A percentile compares a stretch with the other conserved stretches of the same genome.
Conservation (phyloP, 768 basidiomycete species). For the Zangia roseola region DNA sequence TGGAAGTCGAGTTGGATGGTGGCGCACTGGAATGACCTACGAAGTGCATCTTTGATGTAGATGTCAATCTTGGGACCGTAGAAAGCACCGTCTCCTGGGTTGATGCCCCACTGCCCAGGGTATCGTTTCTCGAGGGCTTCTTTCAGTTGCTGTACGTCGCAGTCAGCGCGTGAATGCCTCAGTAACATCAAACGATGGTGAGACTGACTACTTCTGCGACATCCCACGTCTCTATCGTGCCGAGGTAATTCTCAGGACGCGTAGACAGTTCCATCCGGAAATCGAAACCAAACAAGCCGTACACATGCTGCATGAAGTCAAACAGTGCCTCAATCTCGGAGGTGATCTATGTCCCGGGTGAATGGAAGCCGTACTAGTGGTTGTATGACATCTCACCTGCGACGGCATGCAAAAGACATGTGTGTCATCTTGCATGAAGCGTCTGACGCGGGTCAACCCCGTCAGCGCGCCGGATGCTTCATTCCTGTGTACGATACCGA, state of each 20-base stretch:
- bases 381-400: slow-evolving; percentile 49
- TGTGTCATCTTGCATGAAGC: slow-evolving; percentile 98
- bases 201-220: slow-evolving; percentile 71
- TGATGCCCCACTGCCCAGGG: slow-evolving; percentile 87
- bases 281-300: slow-evolving; percentile 92
- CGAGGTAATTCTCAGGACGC: slow-evolving; percentile 91
- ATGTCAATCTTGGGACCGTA: slow-evolving; percentile 99
- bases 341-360: slow-evolving; percentile 56
- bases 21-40: slow-evolving; percentile 94
- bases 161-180: slow-evolving; percentile 5
- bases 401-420: slow-evolving; percentile 98
- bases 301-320: slow-evolving; percentile 93
- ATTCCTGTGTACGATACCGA: slow-evolving; percentile 95
- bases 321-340: slow-evolving; percentile 85
- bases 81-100: slow-evolving; percentile 97
- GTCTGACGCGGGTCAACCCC: slow-evolving; percentile 87
- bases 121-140: slow-evolving; percentile 82
- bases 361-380: neutral
- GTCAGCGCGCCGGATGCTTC: slow-evolving; percentile 94
- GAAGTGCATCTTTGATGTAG: slow-evolving; percentile 89
- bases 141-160: slow-evolving; percentile 65
- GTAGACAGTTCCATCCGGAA: slow-evolving; percentile 95
- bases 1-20: slow-evolving; percentile 99
- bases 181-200: neutral
- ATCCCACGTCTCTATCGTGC: slow-evolving; percentile 88